Evolutionary conservation across 1,284 basidiomycete species (phyloP), one percentile per base, ranked within the genome.

Genomic region (Papiliotrema laurentii): DNA sequence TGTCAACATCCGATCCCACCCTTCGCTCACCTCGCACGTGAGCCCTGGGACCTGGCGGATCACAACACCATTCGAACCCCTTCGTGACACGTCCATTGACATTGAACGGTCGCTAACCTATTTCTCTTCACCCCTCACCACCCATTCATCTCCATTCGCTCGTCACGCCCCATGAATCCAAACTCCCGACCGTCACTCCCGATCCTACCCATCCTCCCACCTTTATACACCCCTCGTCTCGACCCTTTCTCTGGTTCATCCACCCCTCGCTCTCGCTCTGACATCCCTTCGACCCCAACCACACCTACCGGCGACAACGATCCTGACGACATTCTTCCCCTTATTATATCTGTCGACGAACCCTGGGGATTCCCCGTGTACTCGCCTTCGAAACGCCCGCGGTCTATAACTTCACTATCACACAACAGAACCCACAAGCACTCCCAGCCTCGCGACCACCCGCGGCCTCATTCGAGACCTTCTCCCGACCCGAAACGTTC

Each of bases 161-260:
- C 41, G 7, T 3, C 18, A 16, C 14, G 22, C 27, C 41, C 18
- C 18, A 24, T 26, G 41, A 33, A 43, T 31, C n/a, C 18, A 14
- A 43, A 42, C n/a, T 14, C 21, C 25, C 41, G 41, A 31, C 41
- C 28, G 18, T 24, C 41, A 27, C 11, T 43, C 41, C 27, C 41
- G 24, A 30, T 43, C 30, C 25, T 43, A 14, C 41, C 41, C 19
- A 19, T 30, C 16, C 18, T 43, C 13, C 41, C 41, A 3, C 41
- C 41, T 30, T 30, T 43, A 7, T 43, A 43, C 25, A 31, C 28
- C 10, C 41, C 41, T 31, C 41, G 41, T 16, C 2, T 25, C 18
- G 14, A 22, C 28, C 26, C 41, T 7, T 43, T 43, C n/a, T 24
- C 41, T 33, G 18, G 11, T 21, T 22, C 24, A 7, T 26, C 38